A percentile compares a stretch with the other conserved stretches of the same genome.
These are phyloP conservation scores for Cordyceps cicadae DNA, from an alignment of 2,329 filamentous ascomycete genomes.

Conservation along the genomic window DNA sequence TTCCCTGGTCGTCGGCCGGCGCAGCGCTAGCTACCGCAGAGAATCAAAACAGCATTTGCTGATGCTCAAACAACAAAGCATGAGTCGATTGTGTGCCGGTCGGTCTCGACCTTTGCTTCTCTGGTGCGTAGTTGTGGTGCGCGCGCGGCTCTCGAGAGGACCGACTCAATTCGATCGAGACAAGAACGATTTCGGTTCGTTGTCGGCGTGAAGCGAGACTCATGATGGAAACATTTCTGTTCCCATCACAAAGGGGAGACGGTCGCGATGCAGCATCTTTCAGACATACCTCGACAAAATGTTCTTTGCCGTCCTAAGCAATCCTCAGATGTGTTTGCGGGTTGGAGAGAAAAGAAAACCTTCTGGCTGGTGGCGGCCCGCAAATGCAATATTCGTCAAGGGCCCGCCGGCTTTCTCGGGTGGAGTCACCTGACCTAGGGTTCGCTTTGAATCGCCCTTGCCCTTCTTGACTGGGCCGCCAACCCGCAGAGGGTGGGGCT, in stretches of 20 bases:
- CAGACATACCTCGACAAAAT: conserved; percentile 57
- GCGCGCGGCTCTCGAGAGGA: background rate
- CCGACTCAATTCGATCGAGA: conserved; percentile 10
- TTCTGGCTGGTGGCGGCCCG: conserved; percentile 22
- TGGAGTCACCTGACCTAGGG: conserved; percentile 25
- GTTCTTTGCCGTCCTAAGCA: conserved; percentile 55
- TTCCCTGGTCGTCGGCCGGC: background rate
- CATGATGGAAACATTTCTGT: conserved; percentile 17
- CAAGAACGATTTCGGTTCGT: background rate
- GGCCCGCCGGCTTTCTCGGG: conserved; percentile 11
- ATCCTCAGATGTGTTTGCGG: conserved; percentile 44
- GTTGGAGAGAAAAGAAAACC: conserved; percentile 18
- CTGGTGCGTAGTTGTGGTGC: background rate
- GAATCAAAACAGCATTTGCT: background rate
- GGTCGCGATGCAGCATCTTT: conserved; percentile 37
- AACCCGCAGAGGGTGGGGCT: conserved; percentile 11
- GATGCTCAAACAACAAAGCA: background rate
- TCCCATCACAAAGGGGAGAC: conserved; percentile 20
- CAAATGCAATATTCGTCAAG: conserved; percentile 13
- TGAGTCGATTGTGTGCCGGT: background rate
- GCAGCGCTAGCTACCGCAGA: background rate
- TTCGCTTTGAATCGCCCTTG: conserved; percentile 15
- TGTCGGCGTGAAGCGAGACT: conserved; percentile 2
- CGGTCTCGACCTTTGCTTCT: background rate
- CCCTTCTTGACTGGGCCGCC: conserved; percentile 13